Evolutionary conservation across 306 rosid species (phyloP), one percentile per base, ranked within the genome.

Genomic region (Astragalus glycyphyllos): DNA sequence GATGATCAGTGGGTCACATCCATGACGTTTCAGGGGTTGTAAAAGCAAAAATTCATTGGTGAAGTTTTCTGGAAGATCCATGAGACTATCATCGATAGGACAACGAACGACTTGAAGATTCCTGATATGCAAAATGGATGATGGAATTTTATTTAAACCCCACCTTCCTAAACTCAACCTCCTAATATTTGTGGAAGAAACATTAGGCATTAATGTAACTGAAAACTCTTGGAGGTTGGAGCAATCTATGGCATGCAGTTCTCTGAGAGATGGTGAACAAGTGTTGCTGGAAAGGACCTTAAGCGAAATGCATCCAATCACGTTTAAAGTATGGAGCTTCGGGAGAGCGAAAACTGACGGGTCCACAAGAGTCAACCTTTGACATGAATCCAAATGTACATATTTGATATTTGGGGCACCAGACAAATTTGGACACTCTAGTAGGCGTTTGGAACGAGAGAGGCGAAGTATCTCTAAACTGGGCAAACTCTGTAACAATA

Each of bases 221-320:
- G 72, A 54, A 38, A 77, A 32, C 1, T 69, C 53, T 11, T 32
- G 38, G 6, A 69, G 37, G 34, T 58, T 69, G 8, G 0, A 0
- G 69, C 77, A 77, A 0, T 1, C 0, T 0, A 0, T 0, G 2
- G 65, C 68, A 4, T 0, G 0, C 0, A 80, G 44, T 0, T 0
- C 0, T n/a, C 0, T 0, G 0, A 74, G 80, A 10, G 55, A 55
- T 26, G 50, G 37, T 6, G 69, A 42, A 44, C 68, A 64, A 51
- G 4, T 8, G 53, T 60, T 57, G n/a, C 58, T 53, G 6, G n/a
- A 10, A 5, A 73, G 74, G 47, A 38, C 58, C 58, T 31, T 65
- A 8, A 79, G 59, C 0, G 23, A 17, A 5, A 0, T 42, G 46
- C 83, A 79, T 2, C 6, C 11, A 0, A 0, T 0, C 8, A 79